These are phyloP conservation scores for Passiflora organensis DNA, from an alignment of 345 rosid genomes.

Conservation along the genomic window DNA sequence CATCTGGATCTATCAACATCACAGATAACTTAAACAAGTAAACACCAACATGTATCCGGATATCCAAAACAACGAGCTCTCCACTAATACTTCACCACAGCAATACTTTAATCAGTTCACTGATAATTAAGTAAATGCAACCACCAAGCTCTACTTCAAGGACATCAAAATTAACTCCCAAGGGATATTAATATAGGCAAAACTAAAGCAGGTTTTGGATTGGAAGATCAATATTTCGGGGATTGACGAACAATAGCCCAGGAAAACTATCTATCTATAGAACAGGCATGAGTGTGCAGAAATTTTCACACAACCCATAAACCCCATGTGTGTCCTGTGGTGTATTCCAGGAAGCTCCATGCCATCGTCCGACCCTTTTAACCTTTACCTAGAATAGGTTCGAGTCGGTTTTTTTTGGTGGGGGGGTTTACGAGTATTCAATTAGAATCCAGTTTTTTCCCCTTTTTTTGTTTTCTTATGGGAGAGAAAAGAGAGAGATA, in stretches of 20 bases:
- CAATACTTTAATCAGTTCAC: background rate
- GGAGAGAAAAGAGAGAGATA: background rate
- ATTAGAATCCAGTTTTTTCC: constrained; percentile 13
- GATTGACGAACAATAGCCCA: too few relatives aligned
- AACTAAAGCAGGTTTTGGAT: too few relatives aligned
- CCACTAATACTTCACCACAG: background rate
- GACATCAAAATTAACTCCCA: too few relatives aligned
- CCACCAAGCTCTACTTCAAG: too few relatives aligned
- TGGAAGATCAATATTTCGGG: background rate
- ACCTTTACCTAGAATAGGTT: constrained; percentile 24
- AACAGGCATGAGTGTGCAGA: too few relatives aligned
- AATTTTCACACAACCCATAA: too few relatives aligned
- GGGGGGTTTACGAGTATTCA: constrained; percentile 34
- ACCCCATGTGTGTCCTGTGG: constrained; percentile 22
- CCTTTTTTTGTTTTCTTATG: background rate
- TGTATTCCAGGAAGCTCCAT: constrained; percentile 17
- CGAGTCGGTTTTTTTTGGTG: constrained; percentile 30
- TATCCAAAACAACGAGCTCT: constrained; percentile 2
- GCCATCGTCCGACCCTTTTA: constrained; percentile 13
- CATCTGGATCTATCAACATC: constrained; percentile 29
- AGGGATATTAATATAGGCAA: too few relatives aligned
- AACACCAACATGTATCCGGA: background rate
- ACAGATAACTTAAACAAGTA: constrained; percentile 13
- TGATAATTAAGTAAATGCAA: too few relatives aligned
- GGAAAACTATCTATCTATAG: too few relatives aligned